Base-by-base conservation (phyloP, 306 rosid species). In the Citrullus amarus region DNA sequence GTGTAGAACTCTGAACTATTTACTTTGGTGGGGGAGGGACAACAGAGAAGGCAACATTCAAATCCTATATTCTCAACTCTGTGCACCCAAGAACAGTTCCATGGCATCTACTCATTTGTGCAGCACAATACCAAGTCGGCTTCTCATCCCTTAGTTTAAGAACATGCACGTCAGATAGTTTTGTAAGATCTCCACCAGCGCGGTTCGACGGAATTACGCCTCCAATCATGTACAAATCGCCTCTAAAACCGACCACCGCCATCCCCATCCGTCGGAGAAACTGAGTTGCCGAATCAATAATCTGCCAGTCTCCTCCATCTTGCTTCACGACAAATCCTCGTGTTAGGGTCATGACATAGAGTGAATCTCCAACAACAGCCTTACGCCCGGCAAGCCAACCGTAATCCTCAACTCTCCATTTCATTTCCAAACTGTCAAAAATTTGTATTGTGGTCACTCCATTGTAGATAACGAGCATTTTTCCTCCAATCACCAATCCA, bases 21-120 rank as follows among this genome's bases (percentile, higher is more conserved):
- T 48, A 12, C 54, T 48, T 48, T 48, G 54, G 12, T 48, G 16
- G 5, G 54, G 54, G 54, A 48, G 54, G 54, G 5, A 7, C 41
- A 34, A 18, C 6, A 46, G 10, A 46, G 9, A 60, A 28, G 66
- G 16, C 36, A 28, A 28, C 38, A 28, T 30, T 32, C 69, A 65
- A 51, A 50, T 20, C 72, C 91, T 95, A 95, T 82, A 95, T 91
- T 81, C 85, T 92, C 86, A 92, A 85, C 79, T 74, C 86, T 25
- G 97, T 88, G 88, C 97, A 91, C 77, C 98, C 98, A 85, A 86
- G 88, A 84, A 95, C 85, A 55, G 97, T 87, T 79, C 98, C 98
- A 8, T 84, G 88, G 81, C 98, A 92, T 81, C 87, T 79, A 5
- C 97, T 92, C 98, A 91, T 95, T 1, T 88, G 88, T 82, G 97